Conservation (phyloP, 805 yeast genomes). For the Pichia occidentalis region DNA sequence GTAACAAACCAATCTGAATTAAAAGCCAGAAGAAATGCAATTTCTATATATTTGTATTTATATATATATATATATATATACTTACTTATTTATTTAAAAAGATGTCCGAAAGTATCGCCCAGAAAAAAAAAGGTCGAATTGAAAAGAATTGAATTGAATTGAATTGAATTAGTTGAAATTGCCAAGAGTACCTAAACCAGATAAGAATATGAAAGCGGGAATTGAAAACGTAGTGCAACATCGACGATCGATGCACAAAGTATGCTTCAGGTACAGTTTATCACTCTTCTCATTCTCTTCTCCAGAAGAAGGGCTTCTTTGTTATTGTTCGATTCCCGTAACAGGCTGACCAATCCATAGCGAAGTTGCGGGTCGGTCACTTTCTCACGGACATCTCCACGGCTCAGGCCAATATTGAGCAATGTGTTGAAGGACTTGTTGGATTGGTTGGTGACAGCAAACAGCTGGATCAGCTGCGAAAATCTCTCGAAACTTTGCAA, state of each 20-base stretch:
- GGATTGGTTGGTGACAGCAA: constrained; percentile 8
- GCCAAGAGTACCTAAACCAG: no score
- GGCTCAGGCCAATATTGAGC: constrained; percentile 1
- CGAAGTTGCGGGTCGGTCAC: constrained; percentile 3
- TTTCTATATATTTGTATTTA: no score
- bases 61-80: no score
- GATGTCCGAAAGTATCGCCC: no score
- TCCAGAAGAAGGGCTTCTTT: constrained; percentile 3
- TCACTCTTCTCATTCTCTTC: background rate
- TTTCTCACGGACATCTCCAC: constrained; percentile 1
- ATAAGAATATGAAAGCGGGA: background rate
- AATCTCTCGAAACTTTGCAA: constrained; percentile 8
- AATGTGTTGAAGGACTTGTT: constrained; percentile 1
- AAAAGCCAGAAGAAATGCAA: no score
- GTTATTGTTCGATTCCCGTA: constrained; percentile 1
- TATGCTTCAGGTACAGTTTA: no score
- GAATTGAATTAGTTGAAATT: no score
- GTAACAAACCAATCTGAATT: no score
- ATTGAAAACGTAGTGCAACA: background rate
- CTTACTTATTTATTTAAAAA: no score
- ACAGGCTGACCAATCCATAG: constrained; percentile 2
- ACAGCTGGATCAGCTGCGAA: constrained; percentile 10
- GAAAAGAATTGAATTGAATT: no score
- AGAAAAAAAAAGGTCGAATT: no score
- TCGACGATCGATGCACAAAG: background rate